These are phyloP conservation scores for Taxillus chinensis DNA, from an alignment of 164 flowering plant species.

Conservation along the genomic window DNA sequence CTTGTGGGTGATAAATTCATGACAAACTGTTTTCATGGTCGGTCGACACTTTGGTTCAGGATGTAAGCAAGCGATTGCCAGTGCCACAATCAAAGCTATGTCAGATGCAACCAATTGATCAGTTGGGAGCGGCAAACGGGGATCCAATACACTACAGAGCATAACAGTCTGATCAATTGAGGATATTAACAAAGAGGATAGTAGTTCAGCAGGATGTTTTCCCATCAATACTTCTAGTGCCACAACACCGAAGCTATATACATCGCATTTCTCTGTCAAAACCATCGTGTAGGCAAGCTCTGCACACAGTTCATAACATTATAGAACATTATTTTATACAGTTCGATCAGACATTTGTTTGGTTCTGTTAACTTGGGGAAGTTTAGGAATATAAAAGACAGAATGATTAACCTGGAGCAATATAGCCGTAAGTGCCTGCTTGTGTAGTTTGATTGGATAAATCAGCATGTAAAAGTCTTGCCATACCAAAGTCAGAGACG, in stretches of 20 bases:
- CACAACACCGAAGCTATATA: constrained; percentile 20
- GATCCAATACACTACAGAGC: constrained; percentile 1
- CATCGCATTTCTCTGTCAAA: constrained; percentile 18
- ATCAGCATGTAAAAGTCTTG: constrained; percentile 12
- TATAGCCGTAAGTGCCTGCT: constrained; percentile 20
- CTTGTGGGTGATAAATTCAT: not conserved
- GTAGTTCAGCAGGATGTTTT: constrained; percentile 13
- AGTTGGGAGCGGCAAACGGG: constrained; percentile 1
- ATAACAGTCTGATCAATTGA: not conserved
- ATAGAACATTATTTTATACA: not conserved
- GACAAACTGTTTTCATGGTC: constrained; percentile 3
- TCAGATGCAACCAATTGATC: not conserved
- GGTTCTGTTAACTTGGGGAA: not conserved
- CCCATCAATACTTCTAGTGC: constrained; percentile 18
- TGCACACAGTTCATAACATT: not conserved
- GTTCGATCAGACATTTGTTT: not conserved
- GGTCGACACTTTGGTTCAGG: constrained; percentile 5
- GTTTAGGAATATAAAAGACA: not conserved
- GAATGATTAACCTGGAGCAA: constrained; percentile 11
- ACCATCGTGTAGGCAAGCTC: constrained; percentile 18
- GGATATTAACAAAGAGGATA: not conserved
- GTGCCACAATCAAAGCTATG: not conserved
- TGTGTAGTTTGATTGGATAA: constrained; percentile 9
- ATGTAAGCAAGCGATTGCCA: constrained; percentile 9
- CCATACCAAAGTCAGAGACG: constrained; percentile 12